These are phyloP conservation scores for Clathrospora elynae DNA, from an alignment of 2,329 filamentous ascomycete species.

Conservation along the genomic window DNA sequence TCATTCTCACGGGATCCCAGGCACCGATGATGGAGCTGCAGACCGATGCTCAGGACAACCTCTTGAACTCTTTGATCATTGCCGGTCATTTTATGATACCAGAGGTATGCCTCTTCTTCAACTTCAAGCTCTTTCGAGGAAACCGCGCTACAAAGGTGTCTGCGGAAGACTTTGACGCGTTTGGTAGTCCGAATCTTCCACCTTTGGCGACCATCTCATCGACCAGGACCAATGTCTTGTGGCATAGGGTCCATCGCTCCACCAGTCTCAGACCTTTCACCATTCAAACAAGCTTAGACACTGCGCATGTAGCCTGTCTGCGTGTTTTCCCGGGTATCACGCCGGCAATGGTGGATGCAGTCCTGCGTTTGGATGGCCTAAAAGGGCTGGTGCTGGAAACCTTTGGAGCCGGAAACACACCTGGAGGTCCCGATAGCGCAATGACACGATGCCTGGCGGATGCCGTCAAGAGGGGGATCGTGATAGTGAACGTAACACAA, in stretches of 20 bases:
- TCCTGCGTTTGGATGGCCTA: conserved; percentile 75
- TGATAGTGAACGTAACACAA: conserved; percentile 91
- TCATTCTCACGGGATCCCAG: conserved; percentile 73
- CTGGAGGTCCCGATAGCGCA: conserved; percentile 77
- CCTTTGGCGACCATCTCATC: conserved; percentile 82
- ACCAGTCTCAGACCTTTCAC: conserved; percentile 74
- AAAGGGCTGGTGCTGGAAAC: conserved; percentile 86
- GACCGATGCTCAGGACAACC: conserved; percentile 88
- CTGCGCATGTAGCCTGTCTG: conserved; percentile 85
- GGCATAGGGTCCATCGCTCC: conserved; percentile 76
- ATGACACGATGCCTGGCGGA: conserved; percentile 77
- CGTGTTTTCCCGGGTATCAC: conserved; percentile 92
- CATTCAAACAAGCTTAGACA: conserved; percentile 77
- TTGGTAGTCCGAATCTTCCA: conserved; percentile 83
- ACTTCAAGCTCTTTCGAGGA: conserved; percentile 85
- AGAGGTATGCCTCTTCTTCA: conserved; percentile 92
- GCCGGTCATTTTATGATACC: conserved; percentile 92
- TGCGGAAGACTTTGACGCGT: conserved; percentile 83
- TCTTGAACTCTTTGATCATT: conserved; percentile 85
- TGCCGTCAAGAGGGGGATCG: conserved; percentile 78
- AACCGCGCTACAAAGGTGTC: conserved; percentile 89
- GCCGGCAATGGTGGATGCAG: conserved; percentile 89
- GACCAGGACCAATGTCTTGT: conserved; percentile 78
- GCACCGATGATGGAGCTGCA: conserved; percentile 89
- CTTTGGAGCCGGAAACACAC: conserved; percentile 91